These are phyloP conservation scores for Leucocoprinus sp. DNA, from an alignment of 768 basidiomycete species.

Conservation along the genomic window DNA sequence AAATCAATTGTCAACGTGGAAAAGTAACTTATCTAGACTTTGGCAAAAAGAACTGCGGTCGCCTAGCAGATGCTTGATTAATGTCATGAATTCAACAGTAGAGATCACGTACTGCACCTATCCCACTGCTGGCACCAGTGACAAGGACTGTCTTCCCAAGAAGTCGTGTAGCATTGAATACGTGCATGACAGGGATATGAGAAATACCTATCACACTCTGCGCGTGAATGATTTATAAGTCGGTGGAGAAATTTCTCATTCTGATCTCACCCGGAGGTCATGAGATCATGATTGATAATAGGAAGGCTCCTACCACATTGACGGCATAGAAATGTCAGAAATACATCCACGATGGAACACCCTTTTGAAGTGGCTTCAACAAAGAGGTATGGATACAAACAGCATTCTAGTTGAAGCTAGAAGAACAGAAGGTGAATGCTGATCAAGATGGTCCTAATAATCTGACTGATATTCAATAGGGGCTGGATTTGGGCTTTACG, in stretches of 20 bases:
- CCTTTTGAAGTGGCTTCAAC: constrained; percentile 45
- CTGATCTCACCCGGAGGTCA: background rate
- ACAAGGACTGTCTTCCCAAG: constrained; percentile 80
- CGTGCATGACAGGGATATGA: constrained; percentile 41
- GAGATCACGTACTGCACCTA: constrained; percentile 64
- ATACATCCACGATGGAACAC: constrained; percentile 33
- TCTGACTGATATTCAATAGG: constrained; percentile 27
- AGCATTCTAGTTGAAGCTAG: constrained; percentile 45
- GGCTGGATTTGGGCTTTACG: constrained; percentile 66
- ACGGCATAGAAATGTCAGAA: constrained; percentile 10
- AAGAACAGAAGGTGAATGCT: constrained; percentile 35
- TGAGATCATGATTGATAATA: no score
- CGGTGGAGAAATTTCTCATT: constrained; percentile 3
- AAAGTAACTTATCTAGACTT: constrained; percentile 33
- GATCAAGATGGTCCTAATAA: background rate
- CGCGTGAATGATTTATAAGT: constrained; percentile 2
- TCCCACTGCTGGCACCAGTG: constrained; percentile 86
- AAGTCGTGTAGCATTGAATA: constrained; percentile 78
- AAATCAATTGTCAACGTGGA: background rate
- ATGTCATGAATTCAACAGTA: background rate
- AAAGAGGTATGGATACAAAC: constrained; percentile 37
- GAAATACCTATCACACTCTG: background rate
- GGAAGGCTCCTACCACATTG: no score
- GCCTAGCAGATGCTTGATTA: constrained; percentile 37
- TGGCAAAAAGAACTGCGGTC: constrained; percentile 84